A percentile compares a stretch with the other conserved stretches of the same genome.
Conservation (phyloP, 805 yeast genomes). For the Hanseniaspora taiwanica region DNA sequence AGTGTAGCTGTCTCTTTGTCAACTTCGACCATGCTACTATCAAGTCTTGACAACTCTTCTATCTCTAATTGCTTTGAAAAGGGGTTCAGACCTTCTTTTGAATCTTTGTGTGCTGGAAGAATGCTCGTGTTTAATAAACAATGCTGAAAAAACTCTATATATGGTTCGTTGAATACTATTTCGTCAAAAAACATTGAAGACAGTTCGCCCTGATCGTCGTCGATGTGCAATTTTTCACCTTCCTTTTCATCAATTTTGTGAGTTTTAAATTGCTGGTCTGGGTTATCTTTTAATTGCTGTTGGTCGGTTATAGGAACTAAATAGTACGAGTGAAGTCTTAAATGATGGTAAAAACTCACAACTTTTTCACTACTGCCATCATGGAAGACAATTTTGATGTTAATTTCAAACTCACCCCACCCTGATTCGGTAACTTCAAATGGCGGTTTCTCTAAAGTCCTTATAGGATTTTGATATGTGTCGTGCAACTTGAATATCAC, state of each 20-base stretch:
- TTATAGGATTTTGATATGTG: conserved; percentile 76
- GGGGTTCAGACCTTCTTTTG: conserved; percentile 10
- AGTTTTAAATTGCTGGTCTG: conserved; percentile 26
- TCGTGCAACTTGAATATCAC: conserved; percentile 94
- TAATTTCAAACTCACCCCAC: conserved; percentile 98
- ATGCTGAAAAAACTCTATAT: conserved; percentile 56
- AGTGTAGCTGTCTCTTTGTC: conserved; percentile 31
- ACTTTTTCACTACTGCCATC: conserved; percentile 84
- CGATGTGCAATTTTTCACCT: conserved; percentile 9
- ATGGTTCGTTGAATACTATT: conserved; percentile 88
- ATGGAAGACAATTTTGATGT: conserved; percentile 73
- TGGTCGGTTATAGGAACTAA: conserved; percentile 19
- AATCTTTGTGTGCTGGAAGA: neutral
- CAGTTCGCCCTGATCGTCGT: conserved; percentile 29
- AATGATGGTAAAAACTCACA: conserved; percentile 72
- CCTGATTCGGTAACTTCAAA: conserved; percentile 95
- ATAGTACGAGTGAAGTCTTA: conserved; percentile 82
- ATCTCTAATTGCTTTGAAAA: conserved; percentile 43
- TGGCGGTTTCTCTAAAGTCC: conserved; percentile 82
- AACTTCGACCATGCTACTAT: conserved; percentile 31
- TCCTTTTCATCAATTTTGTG: conserved; percentile 1
- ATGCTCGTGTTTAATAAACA: conserved; percentile 3
- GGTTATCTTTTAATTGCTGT: conserved; percentile 4
- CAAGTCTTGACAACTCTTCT: conserved; percentile 49
- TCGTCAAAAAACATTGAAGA: conserved; percentile 70